Conservation (phyloP, 352 stramenopile species). For the Globisporangium cederbergense region DNA sequence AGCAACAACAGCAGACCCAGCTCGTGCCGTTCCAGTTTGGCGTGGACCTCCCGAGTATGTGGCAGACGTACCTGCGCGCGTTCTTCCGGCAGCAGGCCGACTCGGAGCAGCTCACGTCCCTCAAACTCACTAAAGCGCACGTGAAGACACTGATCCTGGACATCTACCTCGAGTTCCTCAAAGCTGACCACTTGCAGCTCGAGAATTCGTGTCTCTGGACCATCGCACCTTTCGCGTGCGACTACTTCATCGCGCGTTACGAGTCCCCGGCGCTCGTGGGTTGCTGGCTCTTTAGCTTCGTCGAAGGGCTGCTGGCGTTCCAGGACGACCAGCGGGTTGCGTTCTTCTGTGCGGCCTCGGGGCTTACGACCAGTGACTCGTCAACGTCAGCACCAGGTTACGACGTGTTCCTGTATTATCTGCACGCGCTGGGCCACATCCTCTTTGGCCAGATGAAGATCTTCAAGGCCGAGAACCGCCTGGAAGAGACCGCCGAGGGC, state of each 20-base stretch:
- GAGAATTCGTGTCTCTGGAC: conserved; percentile 50
- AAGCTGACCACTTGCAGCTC: conserved; percentile 53
- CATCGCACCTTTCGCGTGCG: conserved; percentile 64
- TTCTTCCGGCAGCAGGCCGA: conserved; percentile 16
- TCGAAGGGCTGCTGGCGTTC: conserved; percentile 36
- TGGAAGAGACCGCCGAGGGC: conserved; percentile 54
- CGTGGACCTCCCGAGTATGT: conserved; percentile 27
- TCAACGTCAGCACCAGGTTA: conserved; percentile 27
- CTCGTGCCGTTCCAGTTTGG: conserved; percentile 1
- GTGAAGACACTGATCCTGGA: conserved; percentile 58
- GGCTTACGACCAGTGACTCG: conserved; percentile 13
- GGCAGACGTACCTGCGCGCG: conserved; percentile 34
- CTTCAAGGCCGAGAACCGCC: conserved; percentile 48
- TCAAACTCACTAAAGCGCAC: conserved; percentile 25
- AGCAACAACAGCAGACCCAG: conserved; percentile 5
- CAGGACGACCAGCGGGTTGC: conserved; percentile 48
- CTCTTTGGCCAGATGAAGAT: conserved; percentile 74
- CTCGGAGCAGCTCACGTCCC: conserved; percentile 8
- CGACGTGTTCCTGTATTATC: conserved; percentile 68
- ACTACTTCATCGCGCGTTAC: conserved; percentile 63
- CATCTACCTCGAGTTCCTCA: conserved; percentile 75
- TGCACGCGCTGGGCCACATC: conserved; percentile 57
- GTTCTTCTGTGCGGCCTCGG: conserved; percentile 60
- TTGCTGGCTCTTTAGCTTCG: conserved; percentile 47
- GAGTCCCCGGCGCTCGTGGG: conserved; percentile 45